A percentile compares a stretch with the other conserved stretches of the same genome.
These are phyloP conservation scores for Kodamaea ohmeri DNA, from an alignment of 1,139 yeast genomes.

Conservation along the genomic window DNA sequence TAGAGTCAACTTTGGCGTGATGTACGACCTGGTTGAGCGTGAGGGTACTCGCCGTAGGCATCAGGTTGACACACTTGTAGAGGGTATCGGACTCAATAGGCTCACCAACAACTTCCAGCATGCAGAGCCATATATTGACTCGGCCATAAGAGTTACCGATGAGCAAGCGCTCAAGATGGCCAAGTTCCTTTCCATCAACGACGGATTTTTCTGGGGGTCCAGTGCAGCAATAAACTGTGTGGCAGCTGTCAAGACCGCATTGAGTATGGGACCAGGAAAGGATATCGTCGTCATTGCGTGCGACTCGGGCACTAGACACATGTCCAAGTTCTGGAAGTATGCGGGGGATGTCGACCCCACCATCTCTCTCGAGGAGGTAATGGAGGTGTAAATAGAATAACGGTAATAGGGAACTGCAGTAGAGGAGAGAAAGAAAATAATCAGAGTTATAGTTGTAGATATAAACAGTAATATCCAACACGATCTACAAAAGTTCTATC, in stretches of 20 bases:
- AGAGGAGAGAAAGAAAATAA: too few relatives aligned
- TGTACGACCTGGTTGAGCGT: conserved; percentile 84
- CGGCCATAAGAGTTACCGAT: conserved; percentile 76
- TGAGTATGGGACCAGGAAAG: conserved; percentile 57
- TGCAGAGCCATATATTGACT: conserved; percentile 72
- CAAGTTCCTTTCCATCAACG: conserved; percentile 69
- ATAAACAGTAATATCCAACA: too few relatives aligned
- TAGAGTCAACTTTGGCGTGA: conserved; percentile 82
- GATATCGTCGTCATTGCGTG: conserved; percentile 85
- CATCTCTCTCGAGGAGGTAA: conserved; percentile 32
- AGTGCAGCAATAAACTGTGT: conserved; percentile 92
- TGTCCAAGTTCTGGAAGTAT: conserved; percentile 87
- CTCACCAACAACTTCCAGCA: conserved; percentile 75
- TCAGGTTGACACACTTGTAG: conserved; percentile 92
- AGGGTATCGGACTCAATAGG: conserved; percentile 90
- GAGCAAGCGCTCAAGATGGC: conserved; percentile 87
- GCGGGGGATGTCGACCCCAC: conserved; percentile 41
- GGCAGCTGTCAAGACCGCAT: conserved; percentile 74
- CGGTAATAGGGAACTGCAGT: neutral
- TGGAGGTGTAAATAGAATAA: conserved; percentile 11
- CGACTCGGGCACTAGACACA: conserved; percentile 86
- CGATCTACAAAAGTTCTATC: too few relatives aligned
- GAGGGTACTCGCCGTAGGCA: conserved; percentile 95
- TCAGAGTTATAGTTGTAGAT: too few relatives aligned
- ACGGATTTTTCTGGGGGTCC: conserved; percentile 89